Base-by-base conservation (phyloP, 805 yeast species). In the Kodamaea kakaduensis region DNA sequence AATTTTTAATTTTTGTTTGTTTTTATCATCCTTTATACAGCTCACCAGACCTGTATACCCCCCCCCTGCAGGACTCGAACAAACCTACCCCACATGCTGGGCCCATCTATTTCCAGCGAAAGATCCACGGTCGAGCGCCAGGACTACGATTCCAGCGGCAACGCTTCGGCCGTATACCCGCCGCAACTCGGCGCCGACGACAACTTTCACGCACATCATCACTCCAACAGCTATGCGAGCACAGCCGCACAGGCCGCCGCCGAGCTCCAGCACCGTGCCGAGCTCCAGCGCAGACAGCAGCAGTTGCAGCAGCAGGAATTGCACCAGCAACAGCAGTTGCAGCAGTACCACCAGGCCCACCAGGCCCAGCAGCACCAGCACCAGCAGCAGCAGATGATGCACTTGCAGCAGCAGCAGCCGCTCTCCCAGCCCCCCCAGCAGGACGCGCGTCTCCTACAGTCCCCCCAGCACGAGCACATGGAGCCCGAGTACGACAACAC, bases 81-180 rank as follows among this genome's bases (percentile, higher is more conserved):
- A 23, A 17, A 29, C 18, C 23, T 14, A 18, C 18, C 19, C 14
- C 34, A 22, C 18, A 52, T 51, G 58, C 56, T 52, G 56, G 54
- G 53, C 16, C 58, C 59, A 21, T 56, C 62, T 10, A 56, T 61
- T 17, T 53, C 58, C 17, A 55, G 51, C 40, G 63, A 58, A 40
- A 44, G 63, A 38, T 51, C 46, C 17, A 40, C 46, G 9, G 42
- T 36, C 9, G 37, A 21, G 15, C 38, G 37, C 32, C 37, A 34
- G 32, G 27, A 34, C 18, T 17, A 26, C 23, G 29, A 26, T 6
- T n/a, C 12, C 19, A 10, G 19, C 17, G 19, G 37, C 25, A 34
- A 31, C 10, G 12, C 33, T 12, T 37, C 41, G 8, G 26, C 34
- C 17, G 29, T 26, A 6, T 26, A 26, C n/a, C 12, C 24, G 13